Evolutionary conservation across 441 rosid species (phyloP).

Genomic region (Populus hybrid): DNA sequence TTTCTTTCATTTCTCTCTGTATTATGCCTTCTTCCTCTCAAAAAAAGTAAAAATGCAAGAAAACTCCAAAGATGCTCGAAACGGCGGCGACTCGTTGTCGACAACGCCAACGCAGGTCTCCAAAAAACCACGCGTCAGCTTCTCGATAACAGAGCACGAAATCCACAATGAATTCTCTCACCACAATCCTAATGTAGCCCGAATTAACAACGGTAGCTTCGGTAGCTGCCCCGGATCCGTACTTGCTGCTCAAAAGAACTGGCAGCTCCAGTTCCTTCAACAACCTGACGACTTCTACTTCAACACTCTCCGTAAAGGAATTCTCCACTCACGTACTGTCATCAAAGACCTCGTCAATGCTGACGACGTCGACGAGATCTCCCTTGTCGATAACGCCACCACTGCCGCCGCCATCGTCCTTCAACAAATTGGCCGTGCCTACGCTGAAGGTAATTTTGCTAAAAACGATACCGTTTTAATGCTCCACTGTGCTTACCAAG

Average conservation of each 20-base stretch:
- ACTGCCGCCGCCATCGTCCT: slow-evolving; percentile 89
- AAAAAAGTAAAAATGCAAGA: slow-evolving; percentile 22
- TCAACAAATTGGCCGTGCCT: slow-evolving; percentile 69
- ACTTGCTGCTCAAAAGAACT: slow-evolving; percentile 56
- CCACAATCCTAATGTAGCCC: slow-evolving; percentile 62
- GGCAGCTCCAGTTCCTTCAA: slow-evolving; percentile 70
- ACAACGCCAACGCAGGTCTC: slow-evolving; percentile 23
- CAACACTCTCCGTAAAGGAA: slow-evolving; percentile 57
- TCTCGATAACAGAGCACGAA: slow-evolving; percentile 43
- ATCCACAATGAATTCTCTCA: slow-evolving; percentile 76
- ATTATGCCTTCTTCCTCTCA: neutral
- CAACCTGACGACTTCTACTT: slow-evolving; percentile 91
- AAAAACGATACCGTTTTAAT: slow-evolving; percentile 61
- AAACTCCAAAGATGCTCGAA: slow-evolving; percentile 28
- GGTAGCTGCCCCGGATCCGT: slow-evolving; percentile 87
- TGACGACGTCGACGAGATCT: slow-evolving; percentile 60
- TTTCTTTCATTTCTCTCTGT: no score
- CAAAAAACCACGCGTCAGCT: slow-evolving; percentile 54
- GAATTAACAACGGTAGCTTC: slow-evolving; percentile 95
- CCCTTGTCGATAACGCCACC: slow-evolving; percentile 36
- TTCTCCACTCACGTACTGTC: slow-evolving; percentile 52
- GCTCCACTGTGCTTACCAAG: slow-evolving; percentile 81
- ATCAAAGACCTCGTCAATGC: slow-evolving; percentile 72
- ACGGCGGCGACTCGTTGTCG: slow-evolving; percentile 43
- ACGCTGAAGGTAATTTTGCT: slow-evolving; percentile 58